phyloP scores from a whole-genome alignment of 2,329 filamentous ascomycete species.

The Whalleya microplaca region DNA sequence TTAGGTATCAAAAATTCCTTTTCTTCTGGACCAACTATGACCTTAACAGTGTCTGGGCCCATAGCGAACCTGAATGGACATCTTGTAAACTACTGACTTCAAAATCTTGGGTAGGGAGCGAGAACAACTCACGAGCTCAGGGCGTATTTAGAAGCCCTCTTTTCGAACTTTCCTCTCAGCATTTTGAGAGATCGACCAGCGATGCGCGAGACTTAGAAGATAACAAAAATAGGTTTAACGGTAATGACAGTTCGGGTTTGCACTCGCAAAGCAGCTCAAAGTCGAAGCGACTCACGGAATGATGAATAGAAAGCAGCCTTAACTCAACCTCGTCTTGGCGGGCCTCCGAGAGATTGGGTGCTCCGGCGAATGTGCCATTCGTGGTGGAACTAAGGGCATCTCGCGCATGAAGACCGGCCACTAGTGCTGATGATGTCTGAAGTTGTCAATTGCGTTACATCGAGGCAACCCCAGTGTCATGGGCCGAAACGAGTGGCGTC shows the following conservation, averaged over 20 bases:
- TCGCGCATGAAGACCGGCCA: not conserved
- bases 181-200: constrained; percentile 16
- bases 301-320: not conserved
- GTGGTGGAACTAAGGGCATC: constrained; percentile 2
- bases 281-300: not conserved
- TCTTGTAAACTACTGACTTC: constrained; percentile 1
- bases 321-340: constrained; percentile 17
- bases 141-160: constrained; percentile 18
- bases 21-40: constrained; percentile 37
- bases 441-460: constrained; percentile 14
- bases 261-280: constrained; percentile 5
- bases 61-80: constrained; percentile 15
- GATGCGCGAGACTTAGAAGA: not conserved
- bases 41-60: constrained; percentile 32
- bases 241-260: not conserved
- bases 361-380: constrained; percentile 4
- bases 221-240: constrained; percentile 5
- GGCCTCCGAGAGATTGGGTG: constrained; percentile 18
- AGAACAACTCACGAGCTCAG: constrained; percentile 26
- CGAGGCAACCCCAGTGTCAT: constrained; percentile 13
- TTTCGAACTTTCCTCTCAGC: constrained; percentile 22
- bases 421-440: constrained; percentile 12
- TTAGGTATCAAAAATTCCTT: constrained; percentile 37
- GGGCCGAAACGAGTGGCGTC: constrained; percentile 17
- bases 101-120: not conserved